Percentiles rank a stretch among this genome's conserved stretches.
These are phyloP conservation scores for Cucurbita maxima DNA, from an alignment of 306 rosid species.

Conservation along the genomic window DNA sequence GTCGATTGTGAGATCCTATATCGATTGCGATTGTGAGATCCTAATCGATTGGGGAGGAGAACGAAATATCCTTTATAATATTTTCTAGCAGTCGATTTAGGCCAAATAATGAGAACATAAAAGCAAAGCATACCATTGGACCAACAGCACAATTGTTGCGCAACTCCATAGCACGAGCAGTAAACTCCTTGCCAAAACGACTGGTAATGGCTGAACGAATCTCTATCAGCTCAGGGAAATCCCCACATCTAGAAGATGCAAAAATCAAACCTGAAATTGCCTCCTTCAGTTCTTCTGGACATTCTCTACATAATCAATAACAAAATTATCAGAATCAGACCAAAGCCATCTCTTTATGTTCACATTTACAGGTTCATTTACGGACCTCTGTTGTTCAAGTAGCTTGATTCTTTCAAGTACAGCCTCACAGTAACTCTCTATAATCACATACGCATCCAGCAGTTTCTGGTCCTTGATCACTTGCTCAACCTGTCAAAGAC, in stretches of 20 bases:
- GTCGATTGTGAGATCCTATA: no score
- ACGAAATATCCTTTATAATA: no score
- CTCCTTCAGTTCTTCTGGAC: slow-evolving; percentile 69
- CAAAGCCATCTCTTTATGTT: not conserved
- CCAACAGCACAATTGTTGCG: slow-evolving; percentile 64
- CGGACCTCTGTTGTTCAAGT: slow-evolving; percentile 67
- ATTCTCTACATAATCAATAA: slow-evolving; percentile 25
- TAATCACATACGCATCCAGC: slow-evolving; percentile 50
- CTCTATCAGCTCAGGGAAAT: slow-evolving; percentile 83
- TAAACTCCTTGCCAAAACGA: slow-evolving; percentile 64
- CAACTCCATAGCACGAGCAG: slow-evolving; percentile 47
- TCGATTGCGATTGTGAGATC: no score
- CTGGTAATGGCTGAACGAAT: slow-evolving; percentile 46
- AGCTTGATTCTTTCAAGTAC: slow-evolving; percentile 61
- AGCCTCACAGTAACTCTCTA: slow-evolving; percentile 56
- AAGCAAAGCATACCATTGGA: slow-evolving; percentile 23
- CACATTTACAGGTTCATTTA: not conserved
- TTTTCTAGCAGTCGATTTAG: no score
- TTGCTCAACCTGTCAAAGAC: slow-evolving; percentile 46
- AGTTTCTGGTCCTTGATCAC: slow-evolving; percentile 75
- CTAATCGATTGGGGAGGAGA: no score
- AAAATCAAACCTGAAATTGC: slow-evolving; percentile 55
- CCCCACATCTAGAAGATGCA: slow-evolving; percentile 86
- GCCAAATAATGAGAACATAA: not conserved
- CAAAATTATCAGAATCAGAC: not conserved